Conservation (phyloP, 495 filamentous ascomycete species). For the Rhypophila decipiens region DNA sequence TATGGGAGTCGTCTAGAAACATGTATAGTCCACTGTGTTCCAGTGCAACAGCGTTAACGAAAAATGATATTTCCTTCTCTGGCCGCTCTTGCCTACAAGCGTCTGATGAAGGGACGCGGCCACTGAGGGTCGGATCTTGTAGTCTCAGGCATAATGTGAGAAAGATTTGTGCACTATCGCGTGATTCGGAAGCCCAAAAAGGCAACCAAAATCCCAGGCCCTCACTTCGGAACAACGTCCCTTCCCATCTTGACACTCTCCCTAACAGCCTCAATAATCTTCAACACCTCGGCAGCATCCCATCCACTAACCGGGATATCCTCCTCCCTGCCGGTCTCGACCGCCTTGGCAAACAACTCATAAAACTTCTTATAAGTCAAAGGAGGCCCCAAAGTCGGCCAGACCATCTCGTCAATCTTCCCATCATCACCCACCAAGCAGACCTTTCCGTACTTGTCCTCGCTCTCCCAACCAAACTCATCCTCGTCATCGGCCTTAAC, state of each 20-base stretch:
- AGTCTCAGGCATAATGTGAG: too few relatives aligned
- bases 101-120: too few relatives aligned
- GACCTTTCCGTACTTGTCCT: conserved; percentile 35
- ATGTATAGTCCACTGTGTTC: too few relatives aligned
- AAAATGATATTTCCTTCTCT: too few relatives aligned
- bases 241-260: conserved; percentile 61
- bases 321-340: conserved; percentile 51
- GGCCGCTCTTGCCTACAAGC: too few relatives aligned
- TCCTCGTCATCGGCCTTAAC: conserved; percentile 55
- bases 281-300: conserved; percentile 65
- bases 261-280: conserved; percentile 64
- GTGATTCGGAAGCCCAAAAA: too few relatives aligned
- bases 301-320: conserved; percentile 63
- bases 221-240: conserved; percentile 39
- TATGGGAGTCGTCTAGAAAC: too few relatives aligned
- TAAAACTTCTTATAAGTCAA: conserved; percentile 72
- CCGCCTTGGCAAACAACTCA: conserved; percentile 58
- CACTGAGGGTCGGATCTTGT: too few relatives aligned
- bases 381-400: conserved; percentile 60
- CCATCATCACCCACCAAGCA: conserved; percentile 33
- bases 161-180: too few relatives aligned
- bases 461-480: conserved; percentile 61
- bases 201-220: too few relatives aligned
- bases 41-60: too few relatives aligned
- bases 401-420: conserved; percentile 31